Evolutionary conservation across 2,329 filamentous ascomycete species (phyloP).

Genomic region (Fusarium coffeatum): DNA sequence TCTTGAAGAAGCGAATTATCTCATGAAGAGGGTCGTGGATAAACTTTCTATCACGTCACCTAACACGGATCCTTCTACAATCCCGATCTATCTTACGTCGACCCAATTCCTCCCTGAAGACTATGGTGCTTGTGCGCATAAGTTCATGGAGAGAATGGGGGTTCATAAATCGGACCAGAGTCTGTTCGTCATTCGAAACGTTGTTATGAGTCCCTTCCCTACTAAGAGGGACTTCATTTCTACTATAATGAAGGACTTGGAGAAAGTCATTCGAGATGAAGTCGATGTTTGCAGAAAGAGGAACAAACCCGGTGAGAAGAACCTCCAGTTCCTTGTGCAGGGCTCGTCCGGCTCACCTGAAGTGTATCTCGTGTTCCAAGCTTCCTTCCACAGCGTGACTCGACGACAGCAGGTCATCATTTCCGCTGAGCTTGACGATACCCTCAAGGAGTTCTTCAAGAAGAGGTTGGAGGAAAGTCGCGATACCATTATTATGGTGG

Average conservation of each 20-base stretch:
- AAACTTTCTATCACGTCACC: slow-evolving; percentile 56
- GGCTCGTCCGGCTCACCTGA: slow-evolving; percentile 51
- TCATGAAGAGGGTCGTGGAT: slow-evolving; percentile 59
- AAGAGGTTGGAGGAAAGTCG: neutral
- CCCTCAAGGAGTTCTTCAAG: neutral
- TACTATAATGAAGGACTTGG: slow-evolving; percentile 51
- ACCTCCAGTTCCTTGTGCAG: slow-evolving; percentile 55
- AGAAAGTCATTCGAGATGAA: slow-evolving; percentile 48
- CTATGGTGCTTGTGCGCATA: slow-evolving; percentile 55
- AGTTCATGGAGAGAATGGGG: slow-evolving; percentile 57
- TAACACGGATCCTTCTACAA: slow-evolving; percentile 53
- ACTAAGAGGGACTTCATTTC: slow-evolving; percentile 55
- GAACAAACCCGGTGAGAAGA: slow-evolving; percentile 51
- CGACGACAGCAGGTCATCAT: slow-evolving; percentile 53
- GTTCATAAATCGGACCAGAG: slow-evolving; percentile 50
- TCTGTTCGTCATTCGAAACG: slow-evolving; percentile 59
- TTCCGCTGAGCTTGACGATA: slow-evolving; percentile 19
- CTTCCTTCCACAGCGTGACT: slow-evolving; percentile 51
- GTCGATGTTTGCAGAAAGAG: slow-evolving; percentile 48
- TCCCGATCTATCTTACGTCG: slow-evolving; percentile 59
- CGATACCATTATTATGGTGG: slow-evolving; percentile 33
- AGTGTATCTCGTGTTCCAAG: slow-evolving; percentile 54
- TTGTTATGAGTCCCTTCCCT: slow-evolving; percentile 61
- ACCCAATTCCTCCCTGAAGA: slow-evolving; percentile 55
- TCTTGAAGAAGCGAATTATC: slow-evolving; percentile 61